Evolutionary conservation across 345 rosid genomes (phyloP).

Genomic region (Euclidium syriacum): DNA sequence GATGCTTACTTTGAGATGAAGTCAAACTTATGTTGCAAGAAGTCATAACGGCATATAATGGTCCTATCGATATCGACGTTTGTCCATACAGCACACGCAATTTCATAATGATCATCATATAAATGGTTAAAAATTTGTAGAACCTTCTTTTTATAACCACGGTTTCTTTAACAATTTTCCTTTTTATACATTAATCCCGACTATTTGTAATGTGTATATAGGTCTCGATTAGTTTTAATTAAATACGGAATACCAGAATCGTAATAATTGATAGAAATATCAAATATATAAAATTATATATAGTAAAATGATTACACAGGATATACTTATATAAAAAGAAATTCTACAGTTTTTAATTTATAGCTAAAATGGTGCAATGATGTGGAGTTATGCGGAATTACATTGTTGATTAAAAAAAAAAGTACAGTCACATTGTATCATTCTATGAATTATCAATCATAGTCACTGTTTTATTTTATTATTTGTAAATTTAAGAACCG

Average conservation of each 20-base stretch:
- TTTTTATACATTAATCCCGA: no score
- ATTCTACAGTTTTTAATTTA: no score
- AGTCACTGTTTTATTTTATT: not conserved
- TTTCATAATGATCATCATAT: conserved; percentile 3
- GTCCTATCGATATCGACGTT: conserved; percentile 26
- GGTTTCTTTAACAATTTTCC: no score
- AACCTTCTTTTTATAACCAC: conserved; percentile 7
- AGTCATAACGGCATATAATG: conserved; percentile 8
- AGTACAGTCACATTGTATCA: no score
- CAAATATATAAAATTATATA: no score
- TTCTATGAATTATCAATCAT: not conserved
- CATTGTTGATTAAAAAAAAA: no score
- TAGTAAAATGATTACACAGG: not conserved
- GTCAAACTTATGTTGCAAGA: conserved; percentile 23
- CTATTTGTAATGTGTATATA: not conserved
- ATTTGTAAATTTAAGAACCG: not conserved
- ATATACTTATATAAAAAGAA: no score
- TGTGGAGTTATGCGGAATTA: no score
- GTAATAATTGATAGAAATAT: not conserved
- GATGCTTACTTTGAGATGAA: conserved; percentile 16
- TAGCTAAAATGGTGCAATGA: no score
- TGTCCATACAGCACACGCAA: conserved; percentile 16
- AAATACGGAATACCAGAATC: not conserved
- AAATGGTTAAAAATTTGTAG: not conserved
- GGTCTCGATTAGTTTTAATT: not conserved